Conservation (phyloP, 345 rosid genomes). For the Brassica rapa region DNA sequence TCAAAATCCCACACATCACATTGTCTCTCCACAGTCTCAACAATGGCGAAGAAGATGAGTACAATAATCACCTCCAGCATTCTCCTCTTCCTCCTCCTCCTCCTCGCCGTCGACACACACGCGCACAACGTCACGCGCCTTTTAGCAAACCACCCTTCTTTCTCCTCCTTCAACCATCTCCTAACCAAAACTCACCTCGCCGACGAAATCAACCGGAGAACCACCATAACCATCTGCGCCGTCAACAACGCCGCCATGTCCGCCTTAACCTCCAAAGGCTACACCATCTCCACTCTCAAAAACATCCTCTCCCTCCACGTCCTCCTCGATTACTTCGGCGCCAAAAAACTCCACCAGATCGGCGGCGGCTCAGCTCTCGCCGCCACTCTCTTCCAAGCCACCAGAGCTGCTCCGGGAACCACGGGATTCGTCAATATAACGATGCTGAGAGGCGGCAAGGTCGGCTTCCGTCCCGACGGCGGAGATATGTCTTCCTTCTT, state of each 20-base stretch:
- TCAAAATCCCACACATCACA: background rate
- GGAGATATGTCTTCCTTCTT: constrained; percentile 54
- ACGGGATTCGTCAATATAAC: constrained; percentile 94
- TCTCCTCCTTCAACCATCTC: constrained; percentile 89
- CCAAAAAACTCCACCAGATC: constrained; percentile 93
- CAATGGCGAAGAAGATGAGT: constrained; percentile 39
- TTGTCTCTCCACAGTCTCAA: constrained; percentile 10
- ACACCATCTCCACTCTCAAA: constrained; percentile 63
- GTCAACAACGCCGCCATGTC: constrained; percentile 80
- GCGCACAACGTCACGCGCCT: constrained; percentile 81
- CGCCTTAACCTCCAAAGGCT: constrained; percentile 56
- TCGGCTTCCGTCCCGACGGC: constrained; percentile 67
- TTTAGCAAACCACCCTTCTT: constrained; percentile 62
- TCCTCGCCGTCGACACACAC: constrained; percentile 38
- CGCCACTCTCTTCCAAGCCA: constrained; percentile 90
- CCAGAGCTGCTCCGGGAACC: constrained; percentile 77
- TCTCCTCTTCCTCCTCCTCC: constrained; percentile 31
- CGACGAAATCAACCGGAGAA: constrained; percentile 72
- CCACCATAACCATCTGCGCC: constrained; percentile 87
- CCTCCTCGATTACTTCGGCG: constrained; percentile 87
- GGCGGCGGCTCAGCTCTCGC: constrained; percentile 78
- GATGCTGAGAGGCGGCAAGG: constrained; percentile 79
- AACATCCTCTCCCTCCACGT: constrained; percentile 90
- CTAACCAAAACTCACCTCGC: constrained; percentile 81
- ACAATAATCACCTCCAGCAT: constrained; percentile 18